Evolutionary conservation across 2,329 filamentous ascomycete genomes (phyloP).

Genomic region (Cercospora brassicicola): DNA sequence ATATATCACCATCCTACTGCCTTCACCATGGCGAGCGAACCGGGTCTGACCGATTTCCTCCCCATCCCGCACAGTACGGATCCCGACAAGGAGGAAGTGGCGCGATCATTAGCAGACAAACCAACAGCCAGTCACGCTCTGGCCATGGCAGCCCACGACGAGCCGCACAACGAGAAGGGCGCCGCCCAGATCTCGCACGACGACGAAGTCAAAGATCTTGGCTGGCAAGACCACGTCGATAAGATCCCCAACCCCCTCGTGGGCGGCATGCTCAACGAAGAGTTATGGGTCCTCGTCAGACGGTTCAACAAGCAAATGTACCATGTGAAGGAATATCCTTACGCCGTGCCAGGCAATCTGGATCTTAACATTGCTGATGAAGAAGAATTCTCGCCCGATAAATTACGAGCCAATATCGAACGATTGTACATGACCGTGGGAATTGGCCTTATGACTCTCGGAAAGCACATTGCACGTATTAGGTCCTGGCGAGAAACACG

Average conservation of each 20-base stretch:
- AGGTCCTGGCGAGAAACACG: slow-evolving; percentile 75
- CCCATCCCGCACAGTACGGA: slow-evolving; percentile 39
- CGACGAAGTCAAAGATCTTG: slow-evolving; percentile 63
- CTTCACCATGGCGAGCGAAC: slow-evolving; percentile 14
- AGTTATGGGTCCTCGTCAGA: slow-evolving; percentile 69
- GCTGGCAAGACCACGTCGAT: slow-evolving; percentile 65
- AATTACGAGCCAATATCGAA: slow-evolving; percentile 74
- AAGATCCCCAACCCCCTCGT: slow-evolving; percentile 62
- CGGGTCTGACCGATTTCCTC: slow-evolving; percentile 32
- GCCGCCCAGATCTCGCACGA: slow-evolving; percentile 45
- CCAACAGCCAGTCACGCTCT: slow-evolving; percentile 52
- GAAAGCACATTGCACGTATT: slow-evolving; percentile 73
- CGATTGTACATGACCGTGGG: slow-evolving; percentile 78
- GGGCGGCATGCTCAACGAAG: slow-evolving; percentile 68
- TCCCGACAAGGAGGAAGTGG: slow-evolving; percentile 35
- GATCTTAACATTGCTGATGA: slow-evolving; percentile 80
- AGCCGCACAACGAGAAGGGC: slow-evolving; percentile 52
- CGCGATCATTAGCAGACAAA: slow-evolving; percentile 41
- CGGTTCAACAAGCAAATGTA: slow-evolving; percentile 76
- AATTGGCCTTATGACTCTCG: slow-evolving; percentile 63
- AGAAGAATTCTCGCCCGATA: slow-evolving; percentile 82
- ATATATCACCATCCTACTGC: neutral
- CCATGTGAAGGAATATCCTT: slow-evolving; percentile 67
- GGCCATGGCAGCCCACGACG: slow-evolving; percentile 48
- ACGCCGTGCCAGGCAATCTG: slow-evolving; percentile 64